A percentile compares a stretch with the other conserved stretches of the same genome.
These are phyloP conservation scores for Plasmodium vivax DNA, from an alignment of 169 alveolate genomes.

Conservation along the genomic window DNA sequence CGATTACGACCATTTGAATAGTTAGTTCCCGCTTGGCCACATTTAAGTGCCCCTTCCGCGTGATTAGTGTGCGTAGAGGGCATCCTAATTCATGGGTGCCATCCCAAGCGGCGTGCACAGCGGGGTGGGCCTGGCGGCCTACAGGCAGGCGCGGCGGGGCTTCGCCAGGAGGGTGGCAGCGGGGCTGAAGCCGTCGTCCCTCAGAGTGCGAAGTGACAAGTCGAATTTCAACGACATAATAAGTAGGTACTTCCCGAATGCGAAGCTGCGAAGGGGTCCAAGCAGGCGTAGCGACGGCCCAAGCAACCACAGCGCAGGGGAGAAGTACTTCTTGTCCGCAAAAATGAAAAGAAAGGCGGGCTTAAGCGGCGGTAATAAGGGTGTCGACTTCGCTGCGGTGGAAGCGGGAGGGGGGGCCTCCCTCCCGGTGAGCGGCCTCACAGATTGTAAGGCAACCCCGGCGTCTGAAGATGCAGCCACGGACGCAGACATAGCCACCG, in stretches of 20 bases:
- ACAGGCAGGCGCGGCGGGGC: neutral
- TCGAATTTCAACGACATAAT: constrained; percentile 59
- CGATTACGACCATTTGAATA: neutral
- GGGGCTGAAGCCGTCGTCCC: constrained; percentile 44
- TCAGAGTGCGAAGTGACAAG: constrained; percentile 37
- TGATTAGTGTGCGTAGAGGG: neutral
- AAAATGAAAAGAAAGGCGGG: constrained; percentile 13
- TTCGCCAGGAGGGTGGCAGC: constrained; percentile 7
- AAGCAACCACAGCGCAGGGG: neutral
- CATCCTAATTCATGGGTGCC: neutral
- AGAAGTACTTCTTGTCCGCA: constrained; percentile 22
- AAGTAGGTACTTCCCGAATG: constrained; percentile 41
- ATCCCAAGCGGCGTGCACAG: neutral
- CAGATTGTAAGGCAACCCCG: neutral
- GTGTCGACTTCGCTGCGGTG: neutral
- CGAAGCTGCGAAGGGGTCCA: constrained; percentile 1
- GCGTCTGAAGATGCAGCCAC: neutral
- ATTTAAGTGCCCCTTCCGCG: neutral
- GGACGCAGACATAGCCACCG: no score
- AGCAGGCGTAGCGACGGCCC: neutral
- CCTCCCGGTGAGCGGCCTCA: neutral
- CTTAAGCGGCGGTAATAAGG: neutral
- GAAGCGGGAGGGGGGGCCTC: neutral
- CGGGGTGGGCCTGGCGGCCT: neutral
- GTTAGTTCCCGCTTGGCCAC: neutral